Conservation (phyloP, 164 flowering plant genomes). For the Chimonanthus salicifolius region DNA sequence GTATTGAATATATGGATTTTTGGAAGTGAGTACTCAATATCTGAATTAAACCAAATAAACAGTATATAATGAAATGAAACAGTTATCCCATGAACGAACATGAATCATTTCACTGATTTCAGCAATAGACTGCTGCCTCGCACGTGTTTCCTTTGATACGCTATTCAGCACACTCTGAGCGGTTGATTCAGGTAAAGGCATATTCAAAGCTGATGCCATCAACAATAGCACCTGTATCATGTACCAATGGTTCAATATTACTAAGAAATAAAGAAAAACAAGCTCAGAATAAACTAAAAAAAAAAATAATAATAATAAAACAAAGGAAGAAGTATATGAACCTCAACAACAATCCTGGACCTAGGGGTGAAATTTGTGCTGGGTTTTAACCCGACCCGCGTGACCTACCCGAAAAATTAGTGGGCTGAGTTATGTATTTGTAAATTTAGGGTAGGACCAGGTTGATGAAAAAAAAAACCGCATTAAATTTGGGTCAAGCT, state of each 20-base stretch:
- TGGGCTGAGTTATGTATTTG: too few species aligned
- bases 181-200: slow-evolving; percentile 29
- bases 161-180: slow-evolving; percentile 26
- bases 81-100: slow-evolving; percentile 40
- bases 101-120: slow-evolving; percentile 99
- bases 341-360: background rate
- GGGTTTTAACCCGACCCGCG: too few species aligned
- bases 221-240: slow-evolving; percentile 74
- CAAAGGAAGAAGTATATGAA: background rate
- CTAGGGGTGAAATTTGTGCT: too few species aligned
- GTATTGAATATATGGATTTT: background rate
- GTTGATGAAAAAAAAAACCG: too few species aligned
- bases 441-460: too few species aligned
- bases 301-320: background rate
- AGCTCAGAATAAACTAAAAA: background rate
- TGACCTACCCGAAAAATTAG: too few species aligned
- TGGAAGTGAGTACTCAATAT: too few species aligned
- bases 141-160: slow-evolving; percentile 45
- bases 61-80: background rate
- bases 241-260: background rate
- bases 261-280: background rate
- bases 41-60: too few species aligned
- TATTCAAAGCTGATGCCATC: slow-evolving; percentile 83
- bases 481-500: too few species aligned
- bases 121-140: slow-evolving; percentile 76